Evolutionary conservation across 768 basidiomycete genomes (phyloP).

Genomic region (Trametes meyenii): DNA sequence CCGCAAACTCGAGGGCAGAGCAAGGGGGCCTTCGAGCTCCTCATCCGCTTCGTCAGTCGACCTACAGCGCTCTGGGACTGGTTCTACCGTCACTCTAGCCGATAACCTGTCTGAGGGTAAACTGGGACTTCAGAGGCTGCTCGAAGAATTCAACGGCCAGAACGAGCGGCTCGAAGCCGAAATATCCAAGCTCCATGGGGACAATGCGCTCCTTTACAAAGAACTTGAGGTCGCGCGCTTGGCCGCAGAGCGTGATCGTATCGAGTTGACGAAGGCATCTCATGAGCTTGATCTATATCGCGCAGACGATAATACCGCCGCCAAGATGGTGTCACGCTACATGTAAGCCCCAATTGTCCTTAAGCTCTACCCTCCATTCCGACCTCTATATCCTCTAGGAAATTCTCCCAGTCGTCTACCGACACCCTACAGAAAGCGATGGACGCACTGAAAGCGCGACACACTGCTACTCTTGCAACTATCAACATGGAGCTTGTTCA

Average conservation of each 20-base stretch:
- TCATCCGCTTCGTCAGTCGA: constrained; percentile 16
- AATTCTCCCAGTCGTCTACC: constrained; percentile 79
- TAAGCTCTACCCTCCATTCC: not conserved
- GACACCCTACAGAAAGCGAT: constrained; percentile 66
- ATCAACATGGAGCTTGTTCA: constrained; percentile 52
- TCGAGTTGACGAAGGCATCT: constrained; percentile 47
- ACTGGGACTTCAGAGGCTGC: constrained; percentile 48
- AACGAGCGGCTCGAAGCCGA: constrained; percentile 49
- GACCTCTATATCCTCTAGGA: constrained; percentile 47
- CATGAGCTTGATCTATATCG: constrained; percentile 57
- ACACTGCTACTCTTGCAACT: constrained; percentile 61
- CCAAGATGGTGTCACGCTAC: constrained; percentile 83
- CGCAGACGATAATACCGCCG: constrained; percentile 73
- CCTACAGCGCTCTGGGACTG: constrained; percentile 10
- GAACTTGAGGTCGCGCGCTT: constrained; percentile 51
- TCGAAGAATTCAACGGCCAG: constrained; percentile 52
- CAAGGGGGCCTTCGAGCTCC: constrained; percentile 27
- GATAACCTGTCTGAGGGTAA: constrained; percentile 50
- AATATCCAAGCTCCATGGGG: constrained; percentile 43
- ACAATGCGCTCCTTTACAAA: constrained; percentile 46
- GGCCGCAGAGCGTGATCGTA: constrained; percentile 44
- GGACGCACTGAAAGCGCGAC: constrained; percentile 57
- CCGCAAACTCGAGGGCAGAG: constrained; percentile 57
- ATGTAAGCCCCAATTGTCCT: constrained; percentile 49
- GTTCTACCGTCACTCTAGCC: constrained; percentile 23